Percentiles rank a stretch among this genome's conserved stretches.
Evolutionary conservation across 192 early-diverging fungal species (phyloP).

Genomic region (Entomortierella lignicola): DNA sequence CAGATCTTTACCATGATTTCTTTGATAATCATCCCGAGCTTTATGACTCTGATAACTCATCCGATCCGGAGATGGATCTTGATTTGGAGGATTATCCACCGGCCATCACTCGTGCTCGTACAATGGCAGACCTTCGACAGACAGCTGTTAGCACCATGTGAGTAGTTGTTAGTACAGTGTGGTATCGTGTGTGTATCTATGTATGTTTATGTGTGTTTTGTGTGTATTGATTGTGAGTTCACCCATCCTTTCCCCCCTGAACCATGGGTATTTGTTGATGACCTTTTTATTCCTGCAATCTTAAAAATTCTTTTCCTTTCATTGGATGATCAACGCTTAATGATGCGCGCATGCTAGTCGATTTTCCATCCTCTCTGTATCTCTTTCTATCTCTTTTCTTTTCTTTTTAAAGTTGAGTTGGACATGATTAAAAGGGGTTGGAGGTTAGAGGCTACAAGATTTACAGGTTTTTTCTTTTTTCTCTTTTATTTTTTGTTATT

Average conservation of each 20-base stretch:
- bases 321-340: background rate
- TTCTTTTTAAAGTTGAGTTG: too few species aligned
- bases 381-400: too few species aligned
- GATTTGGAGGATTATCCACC: slow-evolving; percentile 23
- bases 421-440: too few species aligned
- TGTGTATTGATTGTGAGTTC: too few species aligned
- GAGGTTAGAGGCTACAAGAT: background rate
- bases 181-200: background rate
- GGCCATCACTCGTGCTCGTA: slow-evolving; percentile 33
- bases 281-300: too few species aligned
- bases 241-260: background rate
- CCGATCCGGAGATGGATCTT: slow-evolving; percentile 50
- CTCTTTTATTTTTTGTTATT: background rate
- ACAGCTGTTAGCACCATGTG: slow-evolving; percentile 30
- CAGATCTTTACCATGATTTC: slow-evolving; percentile 54
- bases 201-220: background rate
- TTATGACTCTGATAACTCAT: slow-evolving; percentile 50
- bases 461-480: too few species aligned
- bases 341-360: background rate
- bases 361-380: slow-evolving; percentile 4
- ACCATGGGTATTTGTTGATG: background rate
- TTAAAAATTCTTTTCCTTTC: background rate
- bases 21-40: slow-evolving; percentile 55
- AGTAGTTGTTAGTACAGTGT: slow-evolving; percentile 9
- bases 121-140: slow-evolving; percentile 48